Evolutionary conservation across 352 stramenopile species (phyloP).

Genomic region (Globisporangium canariense): DNA sequence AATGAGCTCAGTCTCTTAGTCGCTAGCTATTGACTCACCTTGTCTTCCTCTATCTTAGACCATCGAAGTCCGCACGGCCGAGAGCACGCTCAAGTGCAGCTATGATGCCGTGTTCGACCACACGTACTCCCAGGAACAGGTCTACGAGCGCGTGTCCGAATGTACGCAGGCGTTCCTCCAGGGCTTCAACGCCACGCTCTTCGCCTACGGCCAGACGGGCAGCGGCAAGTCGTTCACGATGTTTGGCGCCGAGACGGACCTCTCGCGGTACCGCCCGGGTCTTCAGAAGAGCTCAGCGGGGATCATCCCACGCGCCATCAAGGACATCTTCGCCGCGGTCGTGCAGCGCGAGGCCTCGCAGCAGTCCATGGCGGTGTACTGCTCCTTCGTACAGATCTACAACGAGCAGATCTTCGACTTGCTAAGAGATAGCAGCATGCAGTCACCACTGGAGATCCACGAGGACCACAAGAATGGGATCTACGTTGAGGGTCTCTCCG

Average conservation of each 20-base stretch:
- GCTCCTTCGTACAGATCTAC: constrained; percentile 90
- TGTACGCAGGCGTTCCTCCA: constrained; percentile 78
- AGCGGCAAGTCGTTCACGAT: constrained; percentile 88
- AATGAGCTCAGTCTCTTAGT: too few species aligned
- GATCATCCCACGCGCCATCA: constrained; percentile 88
- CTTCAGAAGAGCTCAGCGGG: constrained; percentile 82
- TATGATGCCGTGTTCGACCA: constrained; percentile 84
- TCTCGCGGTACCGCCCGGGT: constrained; percentile 64
- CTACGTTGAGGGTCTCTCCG: constrained; percentile 89
- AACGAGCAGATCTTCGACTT: constrained; percentile 92
- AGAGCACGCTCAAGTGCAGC: constrained; percentile 70
- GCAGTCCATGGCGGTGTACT: constrained; percentile 55
- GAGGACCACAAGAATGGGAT: constrained; percentile 85
- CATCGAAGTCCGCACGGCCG: constrained; percentile 69
- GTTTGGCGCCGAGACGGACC: constrained; percentile 74
- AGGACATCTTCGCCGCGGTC: constrained; percentile 76
- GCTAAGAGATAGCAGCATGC: constrained; percentile 78
- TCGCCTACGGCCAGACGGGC: constrained; percentile 82
- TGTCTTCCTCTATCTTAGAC: constrained; percentile 29
- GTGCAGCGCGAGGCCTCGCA: constrained; percentile 47
- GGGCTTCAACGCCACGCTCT: constrained; percentile 84
- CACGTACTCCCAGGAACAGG: constrained; percentile 67
- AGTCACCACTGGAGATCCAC: constrained; percentile 74
- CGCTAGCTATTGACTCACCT: too few species aligned
- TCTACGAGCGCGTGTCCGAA: constrained; percentile 75